A percentile compares a stretch with the other conserved stretches of the same genome.
These are phyloP conservation scores for Ophiocordyceps australis DNA, from an alignment of 2,329 filamentous ascomycete species.

Conservation along the genomic window DNA sequence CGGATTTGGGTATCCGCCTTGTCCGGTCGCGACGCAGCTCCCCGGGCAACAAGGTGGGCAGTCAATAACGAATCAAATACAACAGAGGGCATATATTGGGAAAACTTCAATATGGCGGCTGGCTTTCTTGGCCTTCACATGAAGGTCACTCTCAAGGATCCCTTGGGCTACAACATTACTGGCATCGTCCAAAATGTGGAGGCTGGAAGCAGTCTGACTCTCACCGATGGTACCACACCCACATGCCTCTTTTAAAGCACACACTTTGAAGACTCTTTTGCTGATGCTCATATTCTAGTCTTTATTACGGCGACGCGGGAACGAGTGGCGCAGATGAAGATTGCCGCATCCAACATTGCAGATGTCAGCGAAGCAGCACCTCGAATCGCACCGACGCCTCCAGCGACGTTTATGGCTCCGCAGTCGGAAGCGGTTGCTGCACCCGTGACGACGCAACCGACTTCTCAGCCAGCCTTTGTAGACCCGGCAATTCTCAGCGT, in stretches of 20 bases:
- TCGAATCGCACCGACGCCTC: too few relatives aligned
- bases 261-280: too few relatives aligned
- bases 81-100: too few relatives aligned
- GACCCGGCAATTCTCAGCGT: constrained; percentile 73
- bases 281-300: constrained; percentile 9
- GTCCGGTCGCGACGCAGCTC: too few relatives aligned
- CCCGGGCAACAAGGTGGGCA: too few relatives aligned
- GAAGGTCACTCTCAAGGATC: constrained; percentile 50
- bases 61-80: too few relatives aligned
- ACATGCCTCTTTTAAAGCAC: too few relatives aligned
- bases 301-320: constrained; percentile 22
- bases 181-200: constrained; percentile 54
- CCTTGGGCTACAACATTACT: constrained; percentile 43
- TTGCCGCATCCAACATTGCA: constrained; percentile 24
- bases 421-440: constrained; percentile 8
- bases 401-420: constrained; percentile 10
- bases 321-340: constrained; percentile 22
- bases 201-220: constrained; percentile 46
- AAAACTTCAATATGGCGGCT: constrained; percentile 30
- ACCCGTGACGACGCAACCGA: constrained; percentile 9
- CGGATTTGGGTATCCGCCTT: too few relatives aligned
- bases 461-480: constrained; percentile 33
- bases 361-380: constrained; percentile 25
- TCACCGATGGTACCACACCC: constrained; percentile 50
- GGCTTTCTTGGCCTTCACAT: constrained; percentile 64